A percentile compares a stretch with the other conserved stretches of the same genome.
These are phyloP conservation scores for Syzygium syzygioides DNA, from an alignment of 441 rosid species.

Conservation along the genomic window DNA sequence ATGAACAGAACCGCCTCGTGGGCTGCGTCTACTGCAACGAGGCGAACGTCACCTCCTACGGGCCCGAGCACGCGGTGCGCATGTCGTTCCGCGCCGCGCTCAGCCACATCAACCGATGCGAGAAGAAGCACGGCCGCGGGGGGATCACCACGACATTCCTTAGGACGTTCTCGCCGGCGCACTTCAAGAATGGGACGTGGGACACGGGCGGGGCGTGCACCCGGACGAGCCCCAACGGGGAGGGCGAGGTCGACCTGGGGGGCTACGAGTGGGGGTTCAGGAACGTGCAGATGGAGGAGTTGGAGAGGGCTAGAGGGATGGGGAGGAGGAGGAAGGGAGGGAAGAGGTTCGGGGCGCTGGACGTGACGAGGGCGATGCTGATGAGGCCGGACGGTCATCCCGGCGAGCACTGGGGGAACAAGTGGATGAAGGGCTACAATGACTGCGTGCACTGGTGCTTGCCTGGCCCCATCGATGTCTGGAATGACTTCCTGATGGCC, in stretches of 20 bases:
- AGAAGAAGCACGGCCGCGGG: constrained; percentile 15
- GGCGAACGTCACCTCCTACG: constrained; percentile 35
- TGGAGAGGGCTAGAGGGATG: constrained; percentile 15
- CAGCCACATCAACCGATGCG: constrained; percentile 26
- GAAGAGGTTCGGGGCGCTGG: constrained; percentile 42
- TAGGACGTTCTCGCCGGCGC: constrained; percentile 83
- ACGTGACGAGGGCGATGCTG: constrained; percentile 60
- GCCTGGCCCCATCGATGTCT: constrained; percentile 75
- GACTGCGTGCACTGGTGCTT: constrained; percentile 93
- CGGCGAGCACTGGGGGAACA: constrained; percentile 51
- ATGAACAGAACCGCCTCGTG: constrained; percentile 23
- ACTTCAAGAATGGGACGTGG: constrained; percentile 83
- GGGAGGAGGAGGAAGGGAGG: constrained; percentile 6
- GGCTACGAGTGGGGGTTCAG: constrained; percentile 42
- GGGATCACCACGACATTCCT: constrained; percentile 24
- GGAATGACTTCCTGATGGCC: constrained; percentile 70
- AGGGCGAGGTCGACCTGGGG: constrained; percentile 11
- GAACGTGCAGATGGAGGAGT: constrained; percentile 41
- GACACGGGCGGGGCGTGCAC: constrained; percentile 64
- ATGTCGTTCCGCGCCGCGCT: constrained; percentile 40
- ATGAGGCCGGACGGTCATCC: constrained; percentile 93
- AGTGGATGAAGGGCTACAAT: constrained; percentile 64
- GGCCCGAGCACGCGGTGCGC: constrained; percentile 31
- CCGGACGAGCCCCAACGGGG: constrained; percentile 42
- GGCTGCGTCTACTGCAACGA: constrained; percentile 69